These are phyloP conservation scores for Diutina pseudorugosa DNA, from an alignment of 1,139 yeast species.

Conservation along the genomic window DNA sequence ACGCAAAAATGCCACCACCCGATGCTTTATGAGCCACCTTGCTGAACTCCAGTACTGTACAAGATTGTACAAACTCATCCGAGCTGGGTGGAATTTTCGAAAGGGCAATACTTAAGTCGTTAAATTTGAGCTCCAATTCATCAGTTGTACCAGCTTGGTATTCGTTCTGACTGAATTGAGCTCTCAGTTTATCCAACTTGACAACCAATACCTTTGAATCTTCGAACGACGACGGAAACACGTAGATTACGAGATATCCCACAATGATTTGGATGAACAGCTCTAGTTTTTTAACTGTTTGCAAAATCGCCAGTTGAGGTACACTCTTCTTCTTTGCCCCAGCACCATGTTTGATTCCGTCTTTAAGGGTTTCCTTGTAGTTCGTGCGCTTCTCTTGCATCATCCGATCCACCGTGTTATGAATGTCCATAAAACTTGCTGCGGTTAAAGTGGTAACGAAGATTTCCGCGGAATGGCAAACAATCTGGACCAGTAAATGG, in stretches of 20 bases:
- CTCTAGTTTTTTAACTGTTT: slow-evolving; percentile 29
- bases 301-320: slow-evolving; percentile 20
- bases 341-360: slow-evolving; percentile 19
- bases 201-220: slow-evolving; percentile 66
- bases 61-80: slow-evolving; percentile 28
- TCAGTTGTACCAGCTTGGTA: slow-evolving; percentile 37
- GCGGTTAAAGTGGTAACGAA: slow-evolving; percentile 78
- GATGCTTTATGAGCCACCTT: slow-evolving; percentile 43
- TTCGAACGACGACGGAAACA: slow-evolving; percentile 66
- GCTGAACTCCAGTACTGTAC: slow-evolving; percentile 43
- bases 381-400: slow-evolving; percentile 61
- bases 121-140: slow-evolving; percentile 38
- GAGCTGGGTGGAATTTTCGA: slow-evolving; percentile 38
- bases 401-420: slow-evolving; percentile 59
- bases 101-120: slow-evolving; percentile 53
- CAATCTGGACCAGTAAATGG: slow-evolving; percentile 44
- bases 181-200: slow-evolving; percentile 45
- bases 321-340: slow-evolving; percentile 6
- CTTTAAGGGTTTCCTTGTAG: slow-evolving; percentile 60
- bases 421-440: slow-evolving; percentile 68
- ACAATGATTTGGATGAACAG: slow-evolving; percentile 55
- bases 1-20: slow-evolving; percentile 72
- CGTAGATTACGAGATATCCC: slow-evolving; percentile 43
- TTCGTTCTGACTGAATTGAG: slow-evolving; percentile 48
- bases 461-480: slow-evolving; percentile 44